These are phyloP conservation scores for Neurospora sp. DNA, from an alignment of 495 filamentous ascomycete genomes.

Conservation along the genomic window DNA sequence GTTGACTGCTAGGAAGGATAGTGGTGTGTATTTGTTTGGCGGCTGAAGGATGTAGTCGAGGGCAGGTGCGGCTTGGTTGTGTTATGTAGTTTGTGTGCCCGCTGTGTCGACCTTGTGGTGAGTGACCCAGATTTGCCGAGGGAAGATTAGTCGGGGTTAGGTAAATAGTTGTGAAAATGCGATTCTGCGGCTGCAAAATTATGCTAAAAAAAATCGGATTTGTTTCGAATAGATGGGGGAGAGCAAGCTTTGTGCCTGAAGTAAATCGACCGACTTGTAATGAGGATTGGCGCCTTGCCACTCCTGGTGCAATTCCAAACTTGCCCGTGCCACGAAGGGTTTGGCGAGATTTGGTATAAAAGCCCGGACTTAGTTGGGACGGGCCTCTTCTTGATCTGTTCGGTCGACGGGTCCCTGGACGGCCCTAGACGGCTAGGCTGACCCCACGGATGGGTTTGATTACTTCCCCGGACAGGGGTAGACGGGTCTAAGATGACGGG, in stretches of 20 bases:
- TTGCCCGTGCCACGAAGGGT: constrained; percentile 5
- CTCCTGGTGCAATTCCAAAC: constrained; percentile 2
- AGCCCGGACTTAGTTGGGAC: constrained; percentile 1
- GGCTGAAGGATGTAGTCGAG: not conserved
- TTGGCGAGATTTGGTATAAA: constrained; percentile 12
- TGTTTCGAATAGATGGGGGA: not conserved
- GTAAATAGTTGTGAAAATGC: not conserved
- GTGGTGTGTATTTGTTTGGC: not conserved
- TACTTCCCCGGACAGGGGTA: constrained; percentile 7
- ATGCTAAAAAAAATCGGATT: not conserved
- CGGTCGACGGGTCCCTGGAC: not conserved
- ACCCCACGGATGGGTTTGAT: not conserved
- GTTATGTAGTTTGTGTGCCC: not conserved
- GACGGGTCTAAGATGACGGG: not conserved
- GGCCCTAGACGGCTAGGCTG: not conserved
- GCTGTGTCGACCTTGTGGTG: not conserved
- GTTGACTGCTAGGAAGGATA: not conserved
- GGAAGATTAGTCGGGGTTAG: not conserved
- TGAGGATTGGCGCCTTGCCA: constrained; percentile 4
- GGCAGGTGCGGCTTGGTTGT: not conserved
- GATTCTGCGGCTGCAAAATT: not conserved
- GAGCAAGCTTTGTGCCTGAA: not conserved
- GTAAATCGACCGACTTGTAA: not conserved
- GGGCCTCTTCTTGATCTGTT: constrained; percentile 5
- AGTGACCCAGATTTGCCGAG: not conserved